Conservation (phyloP, 2,329 filamentous ascomycete genomes). For the Alternaria novae-zelandiae region DNA sequence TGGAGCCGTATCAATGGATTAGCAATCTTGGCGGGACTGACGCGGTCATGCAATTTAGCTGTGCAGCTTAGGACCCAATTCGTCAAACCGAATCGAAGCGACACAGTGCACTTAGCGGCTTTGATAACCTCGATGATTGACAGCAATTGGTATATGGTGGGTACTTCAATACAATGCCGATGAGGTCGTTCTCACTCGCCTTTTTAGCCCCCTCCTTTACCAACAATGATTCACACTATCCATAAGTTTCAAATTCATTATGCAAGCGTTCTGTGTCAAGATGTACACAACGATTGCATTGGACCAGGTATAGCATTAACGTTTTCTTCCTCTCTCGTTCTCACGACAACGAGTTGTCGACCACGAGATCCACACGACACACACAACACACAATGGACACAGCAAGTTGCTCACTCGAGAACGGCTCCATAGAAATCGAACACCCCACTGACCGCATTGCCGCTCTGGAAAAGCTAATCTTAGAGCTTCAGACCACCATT, state of each 20-base stretch:
- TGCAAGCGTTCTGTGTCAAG: neutral
- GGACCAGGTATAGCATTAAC: neutral
- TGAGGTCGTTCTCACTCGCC: neutral
- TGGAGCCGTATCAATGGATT: neutral
- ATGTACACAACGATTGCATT: neutral
- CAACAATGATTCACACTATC: neutral
- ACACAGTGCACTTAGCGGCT: neutral
- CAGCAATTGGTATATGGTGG: neutral
- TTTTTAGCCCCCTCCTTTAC: neutral
- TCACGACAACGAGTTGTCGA: neutral
- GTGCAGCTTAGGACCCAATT: neutral
- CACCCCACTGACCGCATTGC: neutral
- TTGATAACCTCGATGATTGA: neutral
- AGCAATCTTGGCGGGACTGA: neutral
- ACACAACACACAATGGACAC: neutral
- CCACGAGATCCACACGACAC: neutral
- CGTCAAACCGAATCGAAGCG: neutral
- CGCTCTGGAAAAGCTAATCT: neutral
- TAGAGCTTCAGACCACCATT: neutral
- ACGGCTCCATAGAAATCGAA: neutral
- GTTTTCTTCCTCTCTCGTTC: neutral
- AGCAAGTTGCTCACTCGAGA: neutral
- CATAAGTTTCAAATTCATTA: neutral
- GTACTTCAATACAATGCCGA: neutral
- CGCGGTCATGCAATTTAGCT: neutral